Conservation (phyloP, 169 alveolate species). For the Cryptosporidium sp. region DNA sequence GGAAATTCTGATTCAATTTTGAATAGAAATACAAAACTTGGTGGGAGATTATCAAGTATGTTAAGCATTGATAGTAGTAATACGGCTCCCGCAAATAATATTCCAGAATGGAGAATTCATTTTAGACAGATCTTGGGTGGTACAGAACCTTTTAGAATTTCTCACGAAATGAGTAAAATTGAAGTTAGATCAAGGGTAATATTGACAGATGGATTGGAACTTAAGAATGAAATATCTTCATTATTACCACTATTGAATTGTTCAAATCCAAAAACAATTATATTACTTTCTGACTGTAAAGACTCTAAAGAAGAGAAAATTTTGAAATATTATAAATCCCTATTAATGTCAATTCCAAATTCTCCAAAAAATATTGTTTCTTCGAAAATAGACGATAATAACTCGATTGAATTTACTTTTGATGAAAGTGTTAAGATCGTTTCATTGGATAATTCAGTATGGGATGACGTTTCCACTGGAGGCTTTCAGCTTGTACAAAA, state of each 20-base stretch:
- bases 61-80: constrained; percentile 7
- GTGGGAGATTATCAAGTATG: neutral
- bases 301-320: constrained; percentile 1
- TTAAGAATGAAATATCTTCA: constrained; percentile 32
- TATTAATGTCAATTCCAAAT: constrained; percentile 62
- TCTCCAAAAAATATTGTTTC: constrained; percentile 36
- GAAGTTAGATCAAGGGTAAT: constrained; percentile 38
- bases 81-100: neutral
- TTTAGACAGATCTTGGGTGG: constrained; percentile 64
- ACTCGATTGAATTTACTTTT: constrained; percentile 1
- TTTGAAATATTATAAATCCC: constrained; percentile 19
- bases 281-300: constrained; percentile 26
- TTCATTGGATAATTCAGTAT: constrained; percentile 31
- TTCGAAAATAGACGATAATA: neutral
- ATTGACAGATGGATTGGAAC: constrained; percentile 16
- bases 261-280: constrained; percentile 14
- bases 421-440: neutral
- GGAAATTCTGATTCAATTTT: constrained; percentile 16
- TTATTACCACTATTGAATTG: constrained; percentile 52
- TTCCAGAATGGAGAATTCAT: constrained; percentile 72
- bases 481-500: constrained; percentile 45
- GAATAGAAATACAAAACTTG: constrained; percentile 12
- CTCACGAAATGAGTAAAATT: constrained; percentile 27
- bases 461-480: constrained; percentile 66
- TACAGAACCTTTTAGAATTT: constrained; percentile 43